Percentiles rank a stretch among this genome's conserved stretches.
phyloP scores from a whole-genome alignment of 2,329 filamentous ascomycete species.

The Cladophialophora yegresii region DNA sequence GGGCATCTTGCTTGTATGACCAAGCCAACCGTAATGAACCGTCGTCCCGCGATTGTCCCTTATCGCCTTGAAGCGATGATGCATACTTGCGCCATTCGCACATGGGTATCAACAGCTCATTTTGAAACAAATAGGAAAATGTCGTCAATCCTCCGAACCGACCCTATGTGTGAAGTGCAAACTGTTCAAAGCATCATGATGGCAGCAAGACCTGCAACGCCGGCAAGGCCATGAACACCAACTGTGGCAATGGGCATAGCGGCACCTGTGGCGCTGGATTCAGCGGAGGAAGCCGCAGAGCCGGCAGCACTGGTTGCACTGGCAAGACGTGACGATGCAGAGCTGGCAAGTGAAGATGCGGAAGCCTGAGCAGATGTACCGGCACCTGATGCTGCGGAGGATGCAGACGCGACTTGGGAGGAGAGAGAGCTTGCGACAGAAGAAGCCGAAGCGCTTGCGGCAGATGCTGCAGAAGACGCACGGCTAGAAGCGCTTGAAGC shows the following conservation, averaged over 20 bases:
- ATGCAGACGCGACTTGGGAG: slow-evolving; percentile 26
- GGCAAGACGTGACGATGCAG: slow-evolving; percentile 22
- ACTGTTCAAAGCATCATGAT: slow-evolving; percentile 45
- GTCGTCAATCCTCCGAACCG: slow-evolving; percentile 14
- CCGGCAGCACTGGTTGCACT: slow-evolving; percentile 29
- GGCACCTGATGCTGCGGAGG: slow-evolving; percentile 32
- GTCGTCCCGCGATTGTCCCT: slow-evolving; percentile 17
- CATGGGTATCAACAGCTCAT: slow-evolving; percentile 34
- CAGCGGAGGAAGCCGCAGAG: slow-evolving; percentile 18
- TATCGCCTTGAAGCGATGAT: slow-evolving; percentile 18
- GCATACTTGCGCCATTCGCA: slow-evolving; percentile 25
- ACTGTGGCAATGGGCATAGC: slow-evolving; percentile 35
- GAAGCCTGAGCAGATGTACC: slow-evolving; percentile 33
- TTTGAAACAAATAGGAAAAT: slow-evolving; percentile 31
- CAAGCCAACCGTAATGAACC: slow-evolving; percentile 20
- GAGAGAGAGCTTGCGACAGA: slow-evolving; percentile 25
- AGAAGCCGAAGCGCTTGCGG: slow-evolving; percentile 24
- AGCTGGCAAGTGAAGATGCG: slow-evolving; percentile 28
- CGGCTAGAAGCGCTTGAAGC: slow-evolving; percentile 22
- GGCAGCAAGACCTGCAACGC: slow-evolving; percentile 48
- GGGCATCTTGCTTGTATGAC: slow-evolving; percentile 20
- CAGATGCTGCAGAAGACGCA: slow-evolving; percentile 29
- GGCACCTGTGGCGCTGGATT: slow-evolving; percentile 15
- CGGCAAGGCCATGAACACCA: slow-evolving; percentile 38
- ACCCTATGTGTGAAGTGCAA: slow-evolving; percentile 6